Base-by-base conservation (phyloP, 257 asterid genomes). In the Rubia yunnanensis region DNA sequence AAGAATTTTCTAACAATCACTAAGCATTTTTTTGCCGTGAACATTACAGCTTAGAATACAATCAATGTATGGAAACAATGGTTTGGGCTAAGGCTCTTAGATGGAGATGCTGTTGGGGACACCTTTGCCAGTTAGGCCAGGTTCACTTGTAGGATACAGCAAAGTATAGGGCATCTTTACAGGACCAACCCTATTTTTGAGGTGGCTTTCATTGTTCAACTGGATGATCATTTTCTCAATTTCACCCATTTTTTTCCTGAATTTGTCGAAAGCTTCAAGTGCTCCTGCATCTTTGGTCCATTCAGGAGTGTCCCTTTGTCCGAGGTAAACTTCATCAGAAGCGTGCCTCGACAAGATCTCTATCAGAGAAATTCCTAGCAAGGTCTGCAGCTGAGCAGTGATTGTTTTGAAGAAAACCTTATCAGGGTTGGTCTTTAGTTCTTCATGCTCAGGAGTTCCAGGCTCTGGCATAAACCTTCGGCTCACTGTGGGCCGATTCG, bases 401-500 rank as follows among this genome's bases (percentile, higher is more conserved):
- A 88, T 81, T n/a, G 92, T 88, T 63, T 67, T 84, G 75, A 85
- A 23, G 74, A 70, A 83, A 11, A 79, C 91, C 72, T 81, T 86
- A 11, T 88, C 90, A 0, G 95, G 95, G 31, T 86, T 72, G 1
- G 71, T n/a, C 38, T 72, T 70, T 31, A 91, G 84, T 23, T 91
- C 96, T 22, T 83, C 87, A 49, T 84, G 86, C 52, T 83, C 96
- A 0, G 84, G 82, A 15, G 80, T 78, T 32, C 81, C 84, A 0
- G 68, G 72, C 28, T 84, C 80, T 0, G 96, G 95, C 67, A 90
- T 83, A 80, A 90, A 75, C 50, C 92, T 71, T 1, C 92, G 83
- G 73, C 94, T 87, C 5, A 78, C 63, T 18, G 91, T 71, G 0
- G 97, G 95, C 22, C 95, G 85, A 65, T 84, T 88, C 1, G 83